Evolutionary conservation across 108 stramenopile genomes (phyloP).

Genomic region (Parietichytrium sp.): DNA sequence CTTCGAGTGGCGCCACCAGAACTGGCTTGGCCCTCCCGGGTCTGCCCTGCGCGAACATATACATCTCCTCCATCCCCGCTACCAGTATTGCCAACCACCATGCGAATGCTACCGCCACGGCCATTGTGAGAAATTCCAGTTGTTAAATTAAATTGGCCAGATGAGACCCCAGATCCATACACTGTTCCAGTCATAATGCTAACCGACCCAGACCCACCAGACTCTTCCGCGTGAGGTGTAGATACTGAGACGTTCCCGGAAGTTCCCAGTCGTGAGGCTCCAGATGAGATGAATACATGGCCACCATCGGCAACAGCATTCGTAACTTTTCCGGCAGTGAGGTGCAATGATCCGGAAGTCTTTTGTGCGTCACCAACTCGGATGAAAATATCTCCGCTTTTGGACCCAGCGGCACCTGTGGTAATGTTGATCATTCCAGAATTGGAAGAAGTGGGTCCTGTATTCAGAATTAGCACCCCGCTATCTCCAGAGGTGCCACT

Average conservation of each 20-base stretch:
- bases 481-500: background rate
- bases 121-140: constrained; percentile 49
- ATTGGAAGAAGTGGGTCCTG: constrained; percentile 21
- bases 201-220: background rate
- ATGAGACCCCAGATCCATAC: constrained; percentile 18
- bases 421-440: constrained; percentile 19
- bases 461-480: constrained; percentile 32
- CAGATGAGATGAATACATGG: too few relatives aligned
- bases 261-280: too few relatives aligned
- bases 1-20: constrained; percentile 41
- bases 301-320: too few relatives aligned
- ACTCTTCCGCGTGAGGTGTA: background rate
- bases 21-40: background rate
- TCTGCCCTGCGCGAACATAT: constrained; percentile 45
- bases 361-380: background rate
- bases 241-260: too few relatives aligned
- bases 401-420: constrained; percentile 2
- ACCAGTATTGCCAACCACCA: constrained; percentile 50
- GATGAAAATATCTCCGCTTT: background rate
- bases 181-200: constrained; percentile 35
- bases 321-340: too few relatives aligned
- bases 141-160: constrained; percentile 39
- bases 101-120: constrained; percentile 46
- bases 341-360: background rate
- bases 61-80: constrained; percentile 44